Conservation (phyloP, 2,329 filamentous ascomycete genomes). For the Aspergillus ibericus region DNA sequence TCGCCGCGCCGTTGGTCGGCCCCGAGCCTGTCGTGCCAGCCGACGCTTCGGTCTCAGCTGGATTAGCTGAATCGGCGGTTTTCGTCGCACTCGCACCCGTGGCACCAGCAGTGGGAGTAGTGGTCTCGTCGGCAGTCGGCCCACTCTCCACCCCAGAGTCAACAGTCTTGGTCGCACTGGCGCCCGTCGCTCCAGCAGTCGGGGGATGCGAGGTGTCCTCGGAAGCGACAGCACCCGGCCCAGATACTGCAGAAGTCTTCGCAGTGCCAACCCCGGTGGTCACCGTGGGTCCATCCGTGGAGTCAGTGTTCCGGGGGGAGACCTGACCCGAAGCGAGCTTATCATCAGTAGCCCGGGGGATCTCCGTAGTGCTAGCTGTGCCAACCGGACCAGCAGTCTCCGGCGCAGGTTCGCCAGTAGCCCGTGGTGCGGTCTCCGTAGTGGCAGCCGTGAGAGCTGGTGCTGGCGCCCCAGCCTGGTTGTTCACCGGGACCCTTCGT, state of each 20-base stretch:
- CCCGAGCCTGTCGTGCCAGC: not conserved
- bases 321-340: slow-evolving; percentile 19
- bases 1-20: not conserved
- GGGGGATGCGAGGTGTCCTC: not conserved
- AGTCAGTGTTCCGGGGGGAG: slow-evolving; percentile 18
- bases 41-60: not conserved
- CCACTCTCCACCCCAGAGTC: slow-evolving; percentile 2
- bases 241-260: slow-evolving; percentile 21
- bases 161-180: slow-evolving; percentile 18
- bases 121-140: not conserved
- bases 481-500: slow-evolving; percentile 43
- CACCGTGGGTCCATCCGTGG: slow-evolving; percentile 9
- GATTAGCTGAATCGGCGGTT: slow-evolving; percentile 8
- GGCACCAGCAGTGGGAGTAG: slow-evolving; percentile 6
- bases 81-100: slow-evolving; percentile 17
- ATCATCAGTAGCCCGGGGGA: slow-evolving; percentile 30
- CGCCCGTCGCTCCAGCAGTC: slow-evolving; percentile 7
- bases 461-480: slow-evolving; percentile 39
- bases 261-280: slow-evolving; percentile 22
- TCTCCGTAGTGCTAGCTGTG: slow-evolving; percentile 36
- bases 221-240: not conserved
- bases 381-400: not conserved
- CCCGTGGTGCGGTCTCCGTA: not conserved
- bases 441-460: slow-evolving; percentile 15
- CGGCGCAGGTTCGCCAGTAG: slow-evolving; percentile 30